phyloP scores from a whole-genome alignment of 2,329 filamentous ascomycete species.

The Septoria petroselini region DNA sequence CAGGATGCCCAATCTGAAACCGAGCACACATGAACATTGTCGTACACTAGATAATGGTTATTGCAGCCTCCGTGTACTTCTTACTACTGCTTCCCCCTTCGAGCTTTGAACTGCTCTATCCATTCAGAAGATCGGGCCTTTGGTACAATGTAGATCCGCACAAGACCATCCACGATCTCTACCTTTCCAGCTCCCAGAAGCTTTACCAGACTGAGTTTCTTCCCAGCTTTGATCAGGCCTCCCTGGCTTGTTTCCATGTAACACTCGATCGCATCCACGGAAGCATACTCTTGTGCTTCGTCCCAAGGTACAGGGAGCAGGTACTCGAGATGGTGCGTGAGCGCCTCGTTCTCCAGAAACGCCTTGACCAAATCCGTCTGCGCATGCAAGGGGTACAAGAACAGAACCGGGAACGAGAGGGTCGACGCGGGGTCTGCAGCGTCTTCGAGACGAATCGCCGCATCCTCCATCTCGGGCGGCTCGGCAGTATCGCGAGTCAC shows the following conservation, averaged over 20 bases:
- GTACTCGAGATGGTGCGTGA: conserved; percentile 77
- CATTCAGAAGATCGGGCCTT: conserved; percentile 66
- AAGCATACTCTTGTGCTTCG: conserved; percentile 60
- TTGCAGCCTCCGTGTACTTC: background rate
- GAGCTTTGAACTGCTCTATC: conserved; percentile 79
- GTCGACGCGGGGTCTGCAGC: conserved; percentile 68
- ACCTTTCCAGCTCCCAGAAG: conserved; percentile 72
- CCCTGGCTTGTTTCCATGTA: conserved; percentile 81
- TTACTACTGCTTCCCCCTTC: conserved; percentile 45
- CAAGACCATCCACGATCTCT: conserved; percentile 81
- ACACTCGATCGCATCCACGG: conserved; percentile 66
- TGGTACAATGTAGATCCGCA: conserved; percentile 80
- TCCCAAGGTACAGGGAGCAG: conserved; percentile 92
- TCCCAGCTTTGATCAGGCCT: conserved; percentile 84
- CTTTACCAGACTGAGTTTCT: conserved; percentile 74
- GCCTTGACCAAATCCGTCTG: conserved; percentile 90
- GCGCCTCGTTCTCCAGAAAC: conserved; percentile 71
- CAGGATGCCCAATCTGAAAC: background rate
- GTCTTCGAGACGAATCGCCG: conserved; percentile 66
- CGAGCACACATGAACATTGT: background rate
- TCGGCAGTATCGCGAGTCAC: conserved; percentile 59
- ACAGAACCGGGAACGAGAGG: conserved; percentile 72
- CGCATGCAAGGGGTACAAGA: conserved; percentile 78
- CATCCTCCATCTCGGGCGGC: conserved; percentile 86
- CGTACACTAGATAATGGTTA: too few relatives aligned